A percentile compares a stretch with the other conserved stretches of the same genome.
These are phyloP conservation scores for Blastocystis sp. DNA, from an alignment of 352 stramenopile species.

Conservation along the genomic window DNA sequence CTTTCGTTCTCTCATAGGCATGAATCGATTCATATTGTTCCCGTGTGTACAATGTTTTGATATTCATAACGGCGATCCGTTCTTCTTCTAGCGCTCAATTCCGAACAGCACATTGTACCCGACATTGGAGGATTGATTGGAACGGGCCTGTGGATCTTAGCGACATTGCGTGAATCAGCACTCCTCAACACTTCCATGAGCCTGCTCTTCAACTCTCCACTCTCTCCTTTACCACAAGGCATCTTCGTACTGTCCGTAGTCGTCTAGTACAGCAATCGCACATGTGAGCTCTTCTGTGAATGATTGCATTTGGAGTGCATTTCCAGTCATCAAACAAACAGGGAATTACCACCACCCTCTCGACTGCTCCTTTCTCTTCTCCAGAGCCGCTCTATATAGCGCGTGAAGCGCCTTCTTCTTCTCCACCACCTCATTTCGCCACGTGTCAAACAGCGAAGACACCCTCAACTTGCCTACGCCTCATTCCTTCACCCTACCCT, in stretches of 20 bases:
- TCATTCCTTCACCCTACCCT: not conserved
- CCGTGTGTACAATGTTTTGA: not conserved
- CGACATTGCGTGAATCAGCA: not conserved
- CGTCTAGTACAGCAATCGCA: constrained; percentile 27
- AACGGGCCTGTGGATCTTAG: not conserved
- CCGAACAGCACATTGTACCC: not conserved
- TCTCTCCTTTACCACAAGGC: constrained; percentile 4
- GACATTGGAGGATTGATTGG: not conserved
- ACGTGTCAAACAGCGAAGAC: not conserved
- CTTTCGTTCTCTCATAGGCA: not conserved
- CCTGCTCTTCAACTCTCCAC: not conserved
- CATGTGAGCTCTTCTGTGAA: constrained; percentile 28
- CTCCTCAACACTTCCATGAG: constrained; percentile 30
- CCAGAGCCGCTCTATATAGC: not conserved
- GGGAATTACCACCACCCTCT: not conserved
- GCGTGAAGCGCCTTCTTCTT: not conserved
- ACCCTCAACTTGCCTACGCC: not conserved
- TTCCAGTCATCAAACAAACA: not conserved
- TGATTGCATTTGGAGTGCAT: constrained; percentile 29
- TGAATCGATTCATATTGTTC: not conserved
- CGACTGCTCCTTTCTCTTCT: not conserved
- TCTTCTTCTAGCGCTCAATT: not conserved
- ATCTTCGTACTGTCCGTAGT: constrained; percentile 29
- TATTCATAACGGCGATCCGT: not conserved
- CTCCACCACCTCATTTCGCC: not conserved